Percentiles rank a stretch among this genome's conserved stretches.
phyloP scores from a whole-genome alignment of 805 yeast species.

The Barnettozyma pratensis region DNA sequence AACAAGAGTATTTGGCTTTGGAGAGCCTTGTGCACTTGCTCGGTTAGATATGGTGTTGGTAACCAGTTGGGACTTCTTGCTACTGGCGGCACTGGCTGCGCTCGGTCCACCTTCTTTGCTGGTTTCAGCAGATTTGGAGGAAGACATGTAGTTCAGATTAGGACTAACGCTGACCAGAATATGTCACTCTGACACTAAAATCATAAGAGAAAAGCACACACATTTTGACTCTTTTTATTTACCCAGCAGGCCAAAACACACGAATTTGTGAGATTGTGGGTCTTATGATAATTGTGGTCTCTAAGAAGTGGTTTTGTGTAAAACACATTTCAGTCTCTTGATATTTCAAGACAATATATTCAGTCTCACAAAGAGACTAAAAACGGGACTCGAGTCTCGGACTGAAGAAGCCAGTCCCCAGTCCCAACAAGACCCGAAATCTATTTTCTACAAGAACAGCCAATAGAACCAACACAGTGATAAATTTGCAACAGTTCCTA shows the following conservation, averaged over 20 bases:
- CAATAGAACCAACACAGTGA: too few relatives aligned
- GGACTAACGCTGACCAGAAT: too few relatives aligned
- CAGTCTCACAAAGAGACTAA: background rate
- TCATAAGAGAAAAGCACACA: too few relatives aligned
- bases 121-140: background rate
- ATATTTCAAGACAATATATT: too few relatives aligned
- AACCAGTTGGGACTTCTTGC: background rate
- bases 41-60: background rate
- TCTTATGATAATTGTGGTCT: background rate
- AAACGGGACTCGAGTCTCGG: background rate
- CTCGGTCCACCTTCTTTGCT: background rate
- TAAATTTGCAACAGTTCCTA: too few relatives aligned
- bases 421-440: too few relatives aligned
- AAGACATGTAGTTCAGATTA: background rate
- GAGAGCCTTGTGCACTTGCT: background rate
- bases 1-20: background rate
- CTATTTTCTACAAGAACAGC: too few relatives aligned
- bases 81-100: background rate
- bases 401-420: too few relatives aligned
- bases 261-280: background rate
- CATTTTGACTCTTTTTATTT: too few relatives aligned
- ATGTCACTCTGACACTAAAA: too few relatives aligned
- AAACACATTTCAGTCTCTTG: background rate
- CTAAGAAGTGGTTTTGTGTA: background rate
- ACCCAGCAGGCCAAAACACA: background rate